Evolutionary conservation across 169 alveolate genomes (phyloP).

Genomic region (Plasmodium berghei): DNA sequence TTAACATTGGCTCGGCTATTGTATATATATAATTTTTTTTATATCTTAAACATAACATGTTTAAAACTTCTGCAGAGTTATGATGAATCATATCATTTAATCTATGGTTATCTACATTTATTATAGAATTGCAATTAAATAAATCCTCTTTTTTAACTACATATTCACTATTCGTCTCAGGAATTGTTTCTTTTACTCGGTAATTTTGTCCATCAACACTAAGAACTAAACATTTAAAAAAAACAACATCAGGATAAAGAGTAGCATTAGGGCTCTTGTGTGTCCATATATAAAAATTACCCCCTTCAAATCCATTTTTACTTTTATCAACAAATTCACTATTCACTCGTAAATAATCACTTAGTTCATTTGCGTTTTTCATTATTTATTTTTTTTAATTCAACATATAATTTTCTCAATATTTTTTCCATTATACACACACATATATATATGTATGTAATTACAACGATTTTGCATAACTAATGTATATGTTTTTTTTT

Average conservation of each 20-base stretch:
- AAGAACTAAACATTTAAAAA: slow-evolving; percentile 62
- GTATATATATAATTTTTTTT: slow-evolving; percentile 71
- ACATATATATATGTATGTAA: not conserved
- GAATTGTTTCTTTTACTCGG: slow-evolving; percentile 46
- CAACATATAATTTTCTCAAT: not conserved
- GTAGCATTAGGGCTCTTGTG: slow-evolving; percentile 66
- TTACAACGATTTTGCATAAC: not conserved
- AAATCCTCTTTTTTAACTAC: slow-evolving; percentile 54
- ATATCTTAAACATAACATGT: slow-evolving; percentile 67
- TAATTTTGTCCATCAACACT: slow-evolving; percentile 65
- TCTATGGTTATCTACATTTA: slow-evolving; percentile 69
- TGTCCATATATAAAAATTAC: slow-evolving; percentile 68
- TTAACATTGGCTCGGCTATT: slow-evolving; percentile 74
- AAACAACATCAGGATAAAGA: slow-evolving; percentile 67
- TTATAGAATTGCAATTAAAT: slow-evolving; percentile 54
- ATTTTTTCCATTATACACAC: too few species aligned
- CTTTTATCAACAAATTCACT: slow-evolving; percentile 55
- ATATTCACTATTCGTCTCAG: slow-evolving; percentile 71
- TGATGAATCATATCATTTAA: slow-evolving; percentile 71
- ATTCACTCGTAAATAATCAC: slow-evolving; percentile 52
- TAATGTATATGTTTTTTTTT: not conserved
- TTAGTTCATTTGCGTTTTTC: slow-evolving; percentile 55
- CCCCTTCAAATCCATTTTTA: slow-evolving; percentile 18
- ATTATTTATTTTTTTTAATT: slow-evolving; percentile 10
- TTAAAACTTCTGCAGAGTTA: slow-evolving; percentile 70